phyloP scores from a whole-genome alignment of 257 asterid species.

The Echites panduratus region DNA sequence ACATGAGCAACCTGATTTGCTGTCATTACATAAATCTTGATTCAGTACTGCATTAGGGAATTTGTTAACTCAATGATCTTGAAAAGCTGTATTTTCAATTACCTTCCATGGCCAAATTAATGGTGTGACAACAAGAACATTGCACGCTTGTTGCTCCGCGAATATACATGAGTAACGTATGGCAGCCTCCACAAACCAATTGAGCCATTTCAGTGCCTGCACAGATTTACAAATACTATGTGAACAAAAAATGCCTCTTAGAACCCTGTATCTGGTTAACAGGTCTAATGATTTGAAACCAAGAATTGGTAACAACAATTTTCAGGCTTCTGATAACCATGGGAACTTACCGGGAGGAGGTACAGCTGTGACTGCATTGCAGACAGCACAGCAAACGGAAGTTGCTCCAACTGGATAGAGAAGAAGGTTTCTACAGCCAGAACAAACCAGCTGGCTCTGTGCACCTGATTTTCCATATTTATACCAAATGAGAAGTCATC shows the following conservation, averaged over 20 bases:
- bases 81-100: background rate
- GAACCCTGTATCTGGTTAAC: background rate
- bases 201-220: slow-evolving; percentile 62
- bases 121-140: slow-evolving; percentile 56
- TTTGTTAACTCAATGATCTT: background rate
- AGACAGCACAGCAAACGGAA: slow-evolving; percentile 52
- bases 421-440: slow-evolving; percentile 51
- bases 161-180: slow-evolving; percentile 49
- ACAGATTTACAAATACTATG: background rate
- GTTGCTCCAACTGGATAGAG: slow-evolving; percentile 56
- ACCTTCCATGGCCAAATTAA: slow-evolving; percentile 55
- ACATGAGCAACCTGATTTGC: slow-evolving; percentile 64
- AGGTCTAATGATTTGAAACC: background rate
- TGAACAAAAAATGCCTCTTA: background rate
- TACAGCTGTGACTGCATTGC: slow-evolving; percentile 51
- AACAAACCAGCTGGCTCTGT: slow-evolving; percentile 55
- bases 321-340: background rate
- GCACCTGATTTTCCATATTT: slow-evolving; percentile 27
- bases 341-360: slow-evolving; percentile 42
- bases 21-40: slow-evolving; percentile 11
- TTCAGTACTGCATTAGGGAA: background rate
- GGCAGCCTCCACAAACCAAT: slow-evolving; percentile 55
- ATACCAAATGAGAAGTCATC: background rate
- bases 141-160: slow-evolving; percentile 58
- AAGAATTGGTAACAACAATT: background rate